phyloP scores from a whole-genome alignment of 2,329 filamentous ascomycete genomes.

The Sclerotinia trifoliorum region DNA sequence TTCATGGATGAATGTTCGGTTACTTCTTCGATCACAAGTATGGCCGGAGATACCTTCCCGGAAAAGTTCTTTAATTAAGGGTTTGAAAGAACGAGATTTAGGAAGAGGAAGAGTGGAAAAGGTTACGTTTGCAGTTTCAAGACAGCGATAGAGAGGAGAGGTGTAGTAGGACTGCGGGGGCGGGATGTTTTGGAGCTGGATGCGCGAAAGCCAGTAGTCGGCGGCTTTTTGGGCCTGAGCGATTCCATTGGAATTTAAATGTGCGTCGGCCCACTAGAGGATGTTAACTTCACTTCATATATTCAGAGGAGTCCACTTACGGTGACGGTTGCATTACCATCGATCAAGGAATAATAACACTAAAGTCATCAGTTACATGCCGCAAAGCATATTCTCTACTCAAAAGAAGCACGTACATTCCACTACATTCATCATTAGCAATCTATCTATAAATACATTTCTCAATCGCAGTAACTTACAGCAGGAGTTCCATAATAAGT shows the following conservation, averaged over 20 bases:
- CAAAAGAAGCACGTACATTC: conserved; percentile 52
- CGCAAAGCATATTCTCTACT: background rate
- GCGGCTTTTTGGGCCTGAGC: conserved; percentile 58
- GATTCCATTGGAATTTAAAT: conserved; percentile 57
- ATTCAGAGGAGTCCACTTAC: background rate
- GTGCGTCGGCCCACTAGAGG: conserved; percentile 59
- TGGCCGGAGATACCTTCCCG: conserved; percentile 66
- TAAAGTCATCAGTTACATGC: conserved; percentile 31
- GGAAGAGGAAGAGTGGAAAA: conserved; percentile 56
- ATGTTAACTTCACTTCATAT: background rate
- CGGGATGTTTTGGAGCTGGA: conserved; percentile 54
- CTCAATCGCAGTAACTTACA: background rate
- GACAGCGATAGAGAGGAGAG: conserved; percentile 62
- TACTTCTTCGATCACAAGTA: conserved; percentile 64
- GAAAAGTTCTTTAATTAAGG: conserved; percentile 62
- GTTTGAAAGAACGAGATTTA: conserved; percentile 51
- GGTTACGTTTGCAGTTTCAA: conserved; percentile 61
- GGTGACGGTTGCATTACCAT: conserved; percentile 60
- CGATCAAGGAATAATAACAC: conserved; percentile 64
- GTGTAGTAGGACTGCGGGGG: conserved; percentile 64
- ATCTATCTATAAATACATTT: background rate
- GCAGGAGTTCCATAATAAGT: conserved; percentile 64
- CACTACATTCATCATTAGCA: conserved; percentile 43
- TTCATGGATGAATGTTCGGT: conserved; percentile 51
- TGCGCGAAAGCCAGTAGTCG: conserved; percentile 56